phyloP scores from a whole-genome alignment of 768 basidiomycete genomes.

The Boletus reticulatus region DNA sequence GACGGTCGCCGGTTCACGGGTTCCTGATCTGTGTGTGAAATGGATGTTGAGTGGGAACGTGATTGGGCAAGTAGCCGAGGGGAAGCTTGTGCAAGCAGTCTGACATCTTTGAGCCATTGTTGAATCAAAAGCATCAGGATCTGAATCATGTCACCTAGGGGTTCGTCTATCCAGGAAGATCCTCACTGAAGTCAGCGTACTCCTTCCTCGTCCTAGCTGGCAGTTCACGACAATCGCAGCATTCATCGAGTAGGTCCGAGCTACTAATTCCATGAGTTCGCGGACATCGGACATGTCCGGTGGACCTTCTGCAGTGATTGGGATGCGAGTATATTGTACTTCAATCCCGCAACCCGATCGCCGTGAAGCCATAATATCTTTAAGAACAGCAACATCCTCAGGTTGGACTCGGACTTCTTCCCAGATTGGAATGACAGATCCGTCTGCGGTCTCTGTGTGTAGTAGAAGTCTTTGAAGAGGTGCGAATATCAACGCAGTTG shows the following conservation, averaged over 20 bases:
- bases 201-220: constrained; percentile 90
- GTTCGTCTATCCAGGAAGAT: not conserved
- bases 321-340: constrained; percentile 79
- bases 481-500: not conserved
- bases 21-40: constrained; percentile 29
- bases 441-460: constrained; percentile 86
- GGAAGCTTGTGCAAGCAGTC: constrained; percentile 31
- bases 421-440: constrained; percentile 91
- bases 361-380: constrained; percentile 80
- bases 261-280: constrained; percentile 76
- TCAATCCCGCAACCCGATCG: constrained; percentile 47
- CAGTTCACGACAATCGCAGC: constrained; percentile 93
- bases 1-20: constrained; percentile 49
- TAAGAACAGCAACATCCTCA: constrained; percentile 73
- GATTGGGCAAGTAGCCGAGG: constrained; percentile 33
- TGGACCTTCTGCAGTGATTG: constrained; percentile 87
- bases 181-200: constrained; percentile 83
- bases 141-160: constrained; percentile 33
- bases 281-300: constrained; percentile 73
- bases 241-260: constrained; percentile 61
- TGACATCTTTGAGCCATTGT: constrained; percentile 64
- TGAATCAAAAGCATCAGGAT: constrained; percentile 81
- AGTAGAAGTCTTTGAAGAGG: constrained; percentile 60
- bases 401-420: constrained; percentile 81
- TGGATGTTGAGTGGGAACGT: constrained; percentile 43